Base-by-base conservation (phyloP, 176 grass and related monocot genomes). In the Oryza australiensis region DNA sequence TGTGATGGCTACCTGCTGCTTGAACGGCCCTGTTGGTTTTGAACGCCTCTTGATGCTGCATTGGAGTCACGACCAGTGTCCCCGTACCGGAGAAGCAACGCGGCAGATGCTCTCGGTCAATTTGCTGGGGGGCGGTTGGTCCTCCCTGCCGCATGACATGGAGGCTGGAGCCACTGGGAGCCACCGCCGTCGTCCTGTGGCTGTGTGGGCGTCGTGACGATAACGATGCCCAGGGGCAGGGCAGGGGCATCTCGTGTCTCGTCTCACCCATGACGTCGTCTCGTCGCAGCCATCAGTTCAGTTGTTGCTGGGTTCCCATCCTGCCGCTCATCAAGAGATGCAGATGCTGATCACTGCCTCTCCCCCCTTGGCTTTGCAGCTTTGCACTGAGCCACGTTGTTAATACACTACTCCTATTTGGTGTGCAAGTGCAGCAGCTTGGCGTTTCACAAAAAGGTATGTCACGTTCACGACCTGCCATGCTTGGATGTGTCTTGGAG, bases 261-360 rank as follows among this genome's bases (percentile, higher is more conserved):
- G 2, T 75, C 37, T 71, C 29, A 82, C 55, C 23, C 13, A 27
- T 85, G 87, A 89, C 72, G 71, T 84, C 74, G 51, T 75, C 63
- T 68, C 63, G 65, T 49, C 46, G 46, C 15, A 49, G 46, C 69
- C 59, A 16, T 45, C 15, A 55, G 63, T 35, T 62, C 48, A 69
- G 82, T 75, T 33, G 82, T 68, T 80, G 87, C 63, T 26, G 5
- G 12, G 71, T 85, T 76, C 71, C 87, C 53, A 30, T 76, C 86
- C 28, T 28, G 38, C 68, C 37, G 33, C 43, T 22, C 70, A 10
- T n/a, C 51, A 7, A 23, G 73, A 15, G 80, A n/a, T 20, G 66
- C 42, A 15, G 72, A 26, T 26, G 62, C 33, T 45, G 76, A 81
- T 30, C 23, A 23, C 9, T 34, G 55, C 68, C 42, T 15, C 26